Percentiles rank a stretch among this genome's conserved stretches.
Evolutionary conservation across 139 green algal species (phyloP).

Genomic region (Ostreobium quekettii): DNA sequence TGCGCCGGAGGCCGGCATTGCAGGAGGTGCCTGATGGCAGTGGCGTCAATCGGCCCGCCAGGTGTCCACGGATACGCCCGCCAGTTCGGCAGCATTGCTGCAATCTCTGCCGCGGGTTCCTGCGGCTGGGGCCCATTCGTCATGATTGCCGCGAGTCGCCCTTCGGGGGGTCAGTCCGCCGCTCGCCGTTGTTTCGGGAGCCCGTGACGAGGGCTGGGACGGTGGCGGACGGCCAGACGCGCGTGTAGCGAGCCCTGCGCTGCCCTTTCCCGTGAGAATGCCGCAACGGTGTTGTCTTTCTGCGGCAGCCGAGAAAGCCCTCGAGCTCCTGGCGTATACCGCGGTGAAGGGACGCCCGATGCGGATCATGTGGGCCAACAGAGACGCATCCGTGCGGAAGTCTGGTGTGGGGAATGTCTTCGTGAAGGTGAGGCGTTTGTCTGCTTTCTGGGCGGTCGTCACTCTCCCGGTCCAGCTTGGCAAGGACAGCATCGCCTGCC

Average conservation of each 20-base stretch:
- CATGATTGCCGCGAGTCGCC: no score
- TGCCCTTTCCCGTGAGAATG: not conserved
- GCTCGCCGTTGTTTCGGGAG: no score
- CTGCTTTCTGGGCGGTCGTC: not conserved
- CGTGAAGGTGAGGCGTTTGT: not conserved
- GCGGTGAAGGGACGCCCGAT: constrained; percentile 78
- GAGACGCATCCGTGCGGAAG: constrained; percentile 65
- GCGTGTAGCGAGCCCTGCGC: no score
- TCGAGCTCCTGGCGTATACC: constrained; percentile 87
- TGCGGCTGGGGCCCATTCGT: no score
- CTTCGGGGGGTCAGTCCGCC: no score
- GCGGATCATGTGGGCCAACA: constrained; percentile 91
- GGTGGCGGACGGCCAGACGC: no score
- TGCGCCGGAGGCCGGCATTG: no score
- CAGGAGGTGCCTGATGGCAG: no score
- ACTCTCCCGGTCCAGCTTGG: not conserved
- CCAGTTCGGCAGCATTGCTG: not conserved
- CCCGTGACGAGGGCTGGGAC: no score
- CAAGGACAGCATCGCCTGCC: not conserved
- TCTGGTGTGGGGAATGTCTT: constrained; percentile 64
- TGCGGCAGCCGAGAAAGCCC: constrained; percentile 63
- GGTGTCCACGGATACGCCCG: no score
- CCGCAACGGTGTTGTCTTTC: not conserved
- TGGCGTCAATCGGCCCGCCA: no score
- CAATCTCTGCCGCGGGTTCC: not conserved